Evolutionary conservation across 352 stramenopile species (phyloP).

Genomic region (Phytophthora vignae): DNA sequence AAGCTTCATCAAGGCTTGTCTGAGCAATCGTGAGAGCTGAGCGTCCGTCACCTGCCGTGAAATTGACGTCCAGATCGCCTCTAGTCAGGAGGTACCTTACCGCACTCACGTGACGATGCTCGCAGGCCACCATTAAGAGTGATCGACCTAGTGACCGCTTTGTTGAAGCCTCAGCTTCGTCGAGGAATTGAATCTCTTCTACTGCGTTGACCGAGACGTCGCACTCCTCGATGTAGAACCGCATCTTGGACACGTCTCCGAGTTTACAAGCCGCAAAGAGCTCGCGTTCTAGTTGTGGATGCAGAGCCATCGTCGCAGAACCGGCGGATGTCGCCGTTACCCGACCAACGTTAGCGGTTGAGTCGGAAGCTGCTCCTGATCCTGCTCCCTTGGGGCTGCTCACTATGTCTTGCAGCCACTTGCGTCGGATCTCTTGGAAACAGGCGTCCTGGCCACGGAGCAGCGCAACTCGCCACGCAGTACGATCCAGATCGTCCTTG

Average conservation of each 20-base stretch:
- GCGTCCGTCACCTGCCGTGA: conserved; percentile 15
- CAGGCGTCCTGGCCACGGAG: conserved; percentile 59
- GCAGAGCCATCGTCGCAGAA: conserved; percentile 23
- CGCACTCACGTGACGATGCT: conserved; percentile 12
- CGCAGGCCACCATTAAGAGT: conserved; percentile 45
- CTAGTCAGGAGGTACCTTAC: conserved; percentile 39
- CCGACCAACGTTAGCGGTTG: conserved; percentile 4
- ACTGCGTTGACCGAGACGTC: conserved; percentile 45
- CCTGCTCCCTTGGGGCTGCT: conserved; percentile 13
- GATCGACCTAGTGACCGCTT: conserved; percentile 13
- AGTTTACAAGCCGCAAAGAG: conserved; percentile 36
- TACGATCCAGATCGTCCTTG: conserved; percentile 51
- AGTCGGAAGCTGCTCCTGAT: background rate
- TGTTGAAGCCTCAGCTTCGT: background rate
- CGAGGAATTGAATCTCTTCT: conserved; percentile 9
- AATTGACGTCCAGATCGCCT: conserved; percentile 30
- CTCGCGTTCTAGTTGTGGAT: conserved; percentile 48
- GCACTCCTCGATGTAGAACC: conserved; percentile 52
- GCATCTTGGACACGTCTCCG: conserved; percentile 33
- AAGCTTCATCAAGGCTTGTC: conserved; percentile 6
- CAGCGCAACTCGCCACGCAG: conserved; percentile 68
- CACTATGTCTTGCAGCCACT: conserved; percentile 59
- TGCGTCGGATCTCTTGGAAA: conserved; percentile 70
- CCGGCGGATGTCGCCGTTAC: conserved; percentile 2
- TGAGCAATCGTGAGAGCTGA: conserved; percentile 29